A percentile compares a stretch with the other conserved stretches of the same genome.
Conservation (phyloP, 2,329 filamentous ascomycete genomes). For the Niveomyces coronatus region DNA sequence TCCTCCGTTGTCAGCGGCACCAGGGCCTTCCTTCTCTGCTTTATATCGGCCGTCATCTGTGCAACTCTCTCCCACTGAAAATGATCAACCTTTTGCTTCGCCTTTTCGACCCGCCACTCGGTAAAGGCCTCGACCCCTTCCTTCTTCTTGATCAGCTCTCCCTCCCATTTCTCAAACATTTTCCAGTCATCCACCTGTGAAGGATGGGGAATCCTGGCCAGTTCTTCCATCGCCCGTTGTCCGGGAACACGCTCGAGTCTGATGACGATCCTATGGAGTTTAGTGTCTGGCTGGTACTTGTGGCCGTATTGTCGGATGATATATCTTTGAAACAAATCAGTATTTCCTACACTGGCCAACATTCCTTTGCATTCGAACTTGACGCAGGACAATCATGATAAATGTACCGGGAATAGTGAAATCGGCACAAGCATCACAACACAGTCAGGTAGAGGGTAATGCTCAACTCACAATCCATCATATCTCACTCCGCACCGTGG, state of each 20-base stretch:
- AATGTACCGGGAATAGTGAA: too few species aligned
- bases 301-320: slow-evolving; percentile 36
- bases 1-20: background rate
- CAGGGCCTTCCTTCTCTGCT: slow-evolving; percentile 9
- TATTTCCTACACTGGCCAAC: background rate
- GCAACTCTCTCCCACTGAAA: slow-evolving; percentile 19
- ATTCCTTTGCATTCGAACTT: background rate
- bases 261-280: slow-evolving; percentile 33
- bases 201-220: slow-evolving; percentile 37
- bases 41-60: slow-evolving; percentile 17
- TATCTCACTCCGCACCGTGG: slow-evolving; percentile 44
- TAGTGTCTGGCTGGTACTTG: slow-evolving; percentile 28
- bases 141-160: slow-evolving; percentile 28
- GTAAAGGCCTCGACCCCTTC: slow-evolving; percentile 30
- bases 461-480: slow-evolving; percentile 45
- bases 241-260: slow-evolving; percentile 33
- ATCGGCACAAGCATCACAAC: too few species aligned
- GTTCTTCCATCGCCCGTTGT: slow-evolving; percentile 31
- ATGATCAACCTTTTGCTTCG: slow-evolving; percentile 18
- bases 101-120: slow-evolving; percentile 29
- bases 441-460: too few species aligned
- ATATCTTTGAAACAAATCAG: slow-evolving; percentile 28
- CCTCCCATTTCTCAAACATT: slow-evolving; percentile 37
- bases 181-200: slow-evolving; percentile 48
- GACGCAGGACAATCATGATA: too few species aligned